Evolutionary conservation across 2,329 filamentous ascomycete genomes (phyloP).

Genomic region (Rhynchosporium agropyri): DNA sequence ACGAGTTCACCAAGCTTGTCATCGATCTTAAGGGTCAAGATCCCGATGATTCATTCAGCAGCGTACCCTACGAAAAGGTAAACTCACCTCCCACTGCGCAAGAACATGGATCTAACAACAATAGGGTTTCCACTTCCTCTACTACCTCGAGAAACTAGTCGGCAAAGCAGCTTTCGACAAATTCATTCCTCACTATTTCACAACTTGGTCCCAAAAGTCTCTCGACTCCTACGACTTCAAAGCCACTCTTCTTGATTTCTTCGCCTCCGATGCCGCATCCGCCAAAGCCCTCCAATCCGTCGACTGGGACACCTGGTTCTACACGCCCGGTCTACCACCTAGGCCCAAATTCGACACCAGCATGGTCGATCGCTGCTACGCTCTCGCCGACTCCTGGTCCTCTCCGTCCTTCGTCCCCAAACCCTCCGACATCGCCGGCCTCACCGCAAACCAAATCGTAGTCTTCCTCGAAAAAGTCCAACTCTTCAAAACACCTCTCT

Average conservation of each 20-base stretch:
- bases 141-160: slow-evolving; percentile 83
- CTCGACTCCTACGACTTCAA: slow-evolving; percentile 96
- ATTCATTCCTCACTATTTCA: slow-evolving; percentile 96
- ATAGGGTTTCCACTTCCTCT: slow-evolving; percentile 85
- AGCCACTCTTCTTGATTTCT: slow-evolving; percentile 83
- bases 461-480: slow-evolving; percentile 87
- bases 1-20: slow-evolving; percentile 91
- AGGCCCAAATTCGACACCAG: slow-evolving; percentile 91
- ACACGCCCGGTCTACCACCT: slow-evolving; percentile 82
- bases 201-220: slow-evolving; percentile 79
- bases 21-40: slow-evolving; percentile 87
- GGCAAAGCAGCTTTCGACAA: slow-evolving; percentile 87
- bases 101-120: not conserved
- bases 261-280: slow-evolving; percentile 65
- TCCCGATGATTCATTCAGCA: slow-evolving; percentile 93
- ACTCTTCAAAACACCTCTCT: slow-evolving; percentile 65
- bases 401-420: slow-evolving; percentile 65
- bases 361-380: slow-evolving; percentile 83
- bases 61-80: slow-evolving; percentile 85
- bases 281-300: slow-evolving; percentile 68
- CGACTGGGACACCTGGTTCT: slow-evolving; percentile 91
- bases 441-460: slow-evolving; percentile 85
- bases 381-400: slow-evolving; percentile 81
- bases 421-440: slow-evolving; percentile 68
- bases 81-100: not conserved